phyloP scores from a whole-genome alignment of 768 basidiomycete species.

The Leccinum pellstonianum region DNA sequence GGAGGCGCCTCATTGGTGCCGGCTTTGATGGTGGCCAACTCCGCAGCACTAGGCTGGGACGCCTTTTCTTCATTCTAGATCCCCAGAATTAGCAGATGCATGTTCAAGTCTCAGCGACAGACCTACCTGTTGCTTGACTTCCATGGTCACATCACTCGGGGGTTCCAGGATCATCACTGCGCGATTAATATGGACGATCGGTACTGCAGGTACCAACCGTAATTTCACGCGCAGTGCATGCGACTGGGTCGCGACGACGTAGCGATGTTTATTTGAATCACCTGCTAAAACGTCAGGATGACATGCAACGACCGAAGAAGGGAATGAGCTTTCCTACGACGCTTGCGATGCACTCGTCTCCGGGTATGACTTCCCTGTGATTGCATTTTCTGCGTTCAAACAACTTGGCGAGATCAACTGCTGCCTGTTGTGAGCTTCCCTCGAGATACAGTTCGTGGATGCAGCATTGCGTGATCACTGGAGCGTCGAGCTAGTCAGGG shows the following conservation, averaged over 20 bases:
- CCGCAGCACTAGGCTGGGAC: constrained; percentile 50
- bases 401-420: constrained; percentile 86
- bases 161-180: constrained; percentile 93
- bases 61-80: constrained; percentile 64
- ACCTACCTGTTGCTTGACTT: constrained; percentile 61
- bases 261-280: constrained; percentile 86
- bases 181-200: constrained; percentile 88
- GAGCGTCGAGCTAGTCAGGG: constrained; percentile 44
- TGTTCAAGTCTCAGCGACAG: background rate
- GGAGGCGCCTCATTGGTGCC: constrained; percentile 35
- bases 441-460: constrained; percentile 91
- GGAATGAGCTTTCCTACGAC: constrained; percentile 62
- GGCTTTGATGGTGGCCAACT: constrained; percentile 43
- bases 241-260: constrained; percentile 85
- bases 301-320: background rate
- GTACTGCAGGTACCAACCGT: constrained; percentile 77
- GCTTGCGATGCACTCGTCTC: constrained; percentile 77
- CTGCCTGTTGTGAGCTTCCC: constrained; percentile 67
- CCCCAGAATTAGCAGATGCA: background rate
- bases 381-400: constrained; percentile 96
- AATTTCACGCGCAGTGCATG: constrained; percentile 66
- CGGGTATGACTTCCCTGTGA: constrained; percentile 82
- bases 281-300: constrained; percentile 42
- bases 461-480: constrained; percentile 99
- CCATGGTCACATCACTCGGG: constrained; percentile 74